A percentile compares a stretch with the other conserved stretches of the same genome.
phyloP scores from a whole-genome alignment of 129 eudicot species.

The Ambrosia trifida region DNA sequence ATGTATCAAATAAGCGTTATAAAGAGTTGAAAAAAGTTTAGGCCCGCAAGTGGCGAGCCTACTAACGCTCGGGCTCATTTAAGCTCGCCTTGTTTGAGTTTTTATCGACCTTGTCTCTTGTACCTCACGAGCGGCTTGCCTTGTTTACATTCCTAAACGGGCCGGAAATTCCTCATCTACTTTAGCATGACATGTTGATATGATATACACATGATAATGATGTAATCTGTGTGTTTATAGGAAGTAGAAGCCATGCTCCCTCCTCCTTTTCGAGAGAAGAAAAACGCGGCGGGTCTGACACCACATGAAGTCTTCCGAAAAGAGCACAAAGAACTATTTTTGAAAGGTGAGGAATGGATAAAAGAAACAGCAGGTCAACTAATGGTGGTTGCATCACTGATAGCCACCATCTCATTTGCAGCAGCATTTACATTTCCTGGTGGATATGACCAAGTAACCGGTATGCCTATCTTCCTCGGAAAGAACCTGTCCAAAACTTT shows the following conservation, averaged over 20 bases:
- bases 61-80: too few relatives aligned
- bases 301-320: slow-evolving; percentile 29
- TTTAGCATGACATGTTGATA: too few relatives aligned
- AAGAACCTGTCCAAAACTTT: slow-evolving; percentile 17
- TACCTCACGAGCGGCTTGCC: too few relatives aligned
- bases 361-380: slow-evolving; percentile 24
- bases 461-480: slow-evolving; percentile 21
- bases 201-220: too few relatives aligned
- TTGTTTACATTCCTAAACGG: too few relatives aligned
- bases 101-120: too few relatives aligned
- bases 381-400: slow-evolving; percentile 26
- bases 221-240: background rate
- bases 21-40: too few relatives aligned
- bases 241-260: slow-evolving; percentile 23
- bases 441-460: slow-evolving; percentile 25
- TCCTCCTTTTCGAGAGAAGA: slow-evolving; percentile 25
- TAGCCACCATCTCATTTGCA: slow-evolving; percentile 34
- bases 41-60: too few relatives aligned
- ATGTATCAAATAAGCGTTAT: too few relatives aligned
- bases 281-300: slow-evolving; percentile 18
- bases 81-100: too few relatives aligned
- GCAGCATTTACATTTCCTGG: slow-evolving; percentile 35
- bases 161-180: too few relatives aligned
- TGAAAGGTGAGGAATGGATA: slow-evolving; percentile 32
- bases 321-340: slow-evolving; percentile 25